Conservation (phyloP, 1,139 yeast genomes). For the Hemisphaericaspora subhashii region DNA sequence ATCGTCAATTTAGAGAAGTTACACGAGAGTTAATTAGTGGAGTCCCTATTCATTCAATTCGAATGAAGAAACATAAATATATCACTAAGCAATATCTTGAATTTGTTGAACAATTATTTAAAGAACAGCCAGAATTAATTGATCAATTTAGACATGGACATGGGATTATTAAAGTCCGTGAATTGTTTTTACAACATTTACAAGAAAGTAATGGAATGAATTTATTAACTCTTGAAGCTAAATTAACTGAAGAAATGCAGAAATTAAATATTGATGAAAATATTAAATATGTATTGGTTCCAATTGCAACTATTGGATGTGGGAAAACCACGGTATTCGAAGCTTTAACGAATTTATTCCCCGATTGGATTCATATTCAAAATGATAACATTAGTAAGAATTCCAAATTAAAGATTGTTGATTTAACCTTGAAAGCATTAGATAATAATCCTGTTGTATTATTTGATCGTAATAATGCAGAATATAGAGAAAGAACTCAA, state of each 20-base stretch:
- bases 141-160: conserved; percentile 54
- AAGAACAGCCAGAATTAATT: conserved; percentile 42
- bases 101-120: conserved; percentile 59
- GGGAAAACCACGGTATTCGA: conserved; percentile 87
- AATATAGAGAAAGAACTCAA: conserved; percentile 64
- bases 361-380: conserved; percentile 77
- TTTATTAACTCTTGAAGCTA: conserved; percentile 25
- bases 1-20: conserved; percentile 87
- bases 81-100: conserved; percentile 69
- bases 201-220: conserved; percentile 34
- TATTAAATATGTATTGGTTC: conserved; percentile 62
- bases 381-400: conserved; percentile 71
- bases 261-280: conserved; percentile 12
- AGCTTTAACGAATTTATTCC: conserved; percentile 56
- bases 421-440: conserved; percentile 43
- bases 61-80: conserved; percentile 48
- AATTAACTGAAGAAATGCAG: conserved; percentile 15
- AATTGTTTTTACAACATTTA: conserved; percentile 55
- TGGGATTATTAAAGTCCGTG: conserved; percentile 74
- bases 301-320: conserved; percentile 91
- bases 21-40: conserved; percentile 60
- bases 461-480: conserved; percentile 84
- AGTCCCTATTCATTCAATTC: conserved; percentile 41
- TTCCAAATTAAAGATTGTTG: conserved; percentile 52
- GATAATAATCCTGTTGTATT: conserved; percentile 51